Evolutionary conservation across 106 monocot genomes (phyloP), one percentile per base, ranked within the genome.

Genomic region (Dendrobium nobile): DNA sequence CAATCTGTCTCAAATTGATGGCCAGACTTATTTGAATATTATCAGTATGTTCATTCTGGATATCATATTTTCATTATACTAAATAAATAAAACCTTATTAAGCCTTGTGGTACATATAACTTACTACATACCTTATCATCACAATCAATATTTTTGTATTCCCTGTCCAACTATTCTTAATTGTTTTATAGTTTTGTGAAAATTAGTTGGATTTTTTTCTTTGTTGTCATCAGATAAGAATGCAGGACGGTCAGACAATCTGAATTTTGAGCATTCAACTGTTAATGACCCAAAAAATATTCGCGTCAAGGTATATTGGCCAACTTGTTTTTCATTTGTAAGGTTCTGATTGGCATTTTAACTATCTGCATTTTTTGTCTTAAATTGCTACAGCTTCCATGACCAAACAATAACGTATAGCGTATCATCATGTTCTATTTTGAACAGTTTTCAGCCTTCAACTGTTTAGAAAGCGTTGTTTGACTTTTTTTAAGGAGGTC

Each of bases 211-310:
- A 16, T 76, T 76, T 40, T 77, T 55, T 54, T 48, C 37, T 37
- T 37, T 37, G 37, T 37, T 24, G 8, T 78, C 18, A 78, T 78
- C 78, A 78, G 78, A n/a, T 78, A 78, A 59, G 56, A 78, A 41
- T 20, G 58, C 56, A 4, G 40, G 78, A 78, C 78, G 13, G 5
- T 28, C 58, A 78, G 13, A 16, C 19, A 78, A 54, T 59, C 58
- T 78, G 54, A 78, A 78, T 78, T n/a, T 4, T 8, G 78, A 78
- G 58, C 47, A 47, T 47, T 44, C 56, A 37, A 16, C 37, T 2
- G 28, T 48, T 59, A 78, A 54, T 58, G 78, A 78, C 78, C 58
- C 78, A 78, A 78, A 78, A 59, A 37, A 54, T n/a, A 31, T 78
- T 54, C 78, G 78, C 31, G 58, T 78, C 58, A 78, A 78, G 78